Base-by-base conservation (phyloP, 345 rosid species). In the Eucalyptus pauciflora region DNA sequence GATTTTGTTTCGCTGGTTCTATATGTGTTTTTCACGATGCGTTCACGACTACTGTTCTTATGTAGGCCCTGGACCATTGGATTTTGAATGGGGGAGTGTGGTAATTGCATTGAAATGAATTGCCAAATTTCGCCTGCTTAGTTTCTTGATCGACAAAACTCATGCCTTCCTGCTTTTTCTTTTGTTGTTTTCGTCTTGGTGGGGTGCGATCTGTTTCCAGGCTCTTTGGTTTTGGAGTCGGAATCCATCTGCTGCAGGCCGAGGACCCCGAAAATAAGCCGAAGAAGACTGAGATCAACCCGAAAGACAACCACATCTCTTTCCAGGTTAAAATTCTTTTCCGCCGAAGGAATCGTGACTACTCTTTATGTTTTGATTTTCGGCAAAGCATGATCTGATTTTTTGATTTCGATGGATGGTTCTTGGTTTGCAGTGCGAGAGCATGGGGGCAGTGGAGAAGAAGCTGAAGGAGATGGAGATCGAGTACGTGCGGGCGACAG, bases 371-470 rank as follows among this genome's bases (percentile, higher is more conserved):
- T 7, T 8, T 52, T 52, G 10, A 20, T 52, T 50, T 13, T 43
- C 29, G 24, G 25, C 37, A 10, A 37, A 50, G 52, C 58, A 15
- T 16, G 18, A n/a, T 52, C 48, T 22, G 54, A 48, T 49, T 4
- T 60, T 86, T 12, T 25, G 29, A 41, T 49, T 54, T 43, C 16
- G 29, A 87, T 50, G 52, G 20, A 31, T 10, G 54, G 83, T 49
- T 7, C 25, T 50, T 18, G 13, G 49, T 45, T 4, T 43, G 51
- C 88, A 97, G 99, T 96, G 98, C 51, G 99, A 96, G 92, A 94
- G 96, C 92, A 94, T 97, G 98, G 97, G 86, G 56, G 88, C 92
- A 3, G 99, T 97, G 88, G 98, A 96, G 96, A 95, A 93, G 89
- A 94, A 94, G 91, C 91, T 97, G 62, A 93, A 93, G 37, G 96